Evolutionary conservation across 2,329 filamentous ascomycete genomes (phyloP), one percentile per base, ranked within the genome.

Genomic region (Ophioceras dolichostomum): DNA sequence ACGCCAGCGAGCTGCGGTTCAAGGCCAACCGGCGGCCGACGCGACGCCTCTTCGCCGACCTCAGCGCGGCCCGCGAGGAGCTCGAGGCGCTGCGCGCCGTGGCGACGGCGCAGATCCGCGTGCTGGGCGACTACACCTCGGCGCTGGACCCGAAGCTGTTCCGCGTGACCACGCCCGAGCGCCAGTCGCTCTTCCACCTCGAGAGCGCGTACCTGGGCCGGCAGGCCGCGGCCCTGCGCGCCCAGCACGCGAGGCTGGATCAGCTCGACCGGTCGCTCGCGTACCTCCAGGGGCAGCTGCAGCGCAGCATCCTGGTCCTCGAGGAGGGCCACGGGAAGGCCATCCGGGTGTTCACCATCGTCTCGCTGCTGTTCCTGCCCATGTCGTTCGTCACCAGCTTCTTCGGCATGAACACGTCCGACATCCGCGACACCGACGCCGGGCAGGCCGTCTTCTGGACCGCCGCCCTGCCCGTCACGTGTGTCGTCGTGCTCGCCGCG

Each of bases 361-460:
- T 61, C 6, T 61, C 59, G 2, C 49, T 60, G 10, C 49, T 63
- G 16, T 62, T 62, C 43, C 42, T 62, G 10, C 59, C 59, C 2
- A 43, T 48, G 46, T 53, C 8, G 8, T 26, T 26, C 22, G 22
- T 26, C 8, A 8, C 22, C 8, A 26, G 22, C 22, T 26, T 26
- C 22, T 26, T 26, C 22, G 22, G 22, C 22, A 26, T 26, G 22
- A 26, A 26, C 22, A 26, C 22, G 8, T 8, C 22, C 22, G 22
- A 26, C 22, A 26, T 26, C 22, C 22, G 22, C 8, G 22, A 26
- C 22, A 7, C 12, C 8, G 22, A 26, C 12, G 8, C 12, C 8
- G 12, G 22, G 8, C 22, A 26, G 22, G 22, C 8, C 8, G 22
- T 26, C 8, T 26, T 26, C 22, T 26, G 22, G 22, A 12, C 7